Percentiles rank a stretch among this genome's conserved stretches.
These are phyloP conservation scores for Dendrobium nobile DNA, from an alignment of 106 monocot species.

Conservation along the genomic window DNA sequence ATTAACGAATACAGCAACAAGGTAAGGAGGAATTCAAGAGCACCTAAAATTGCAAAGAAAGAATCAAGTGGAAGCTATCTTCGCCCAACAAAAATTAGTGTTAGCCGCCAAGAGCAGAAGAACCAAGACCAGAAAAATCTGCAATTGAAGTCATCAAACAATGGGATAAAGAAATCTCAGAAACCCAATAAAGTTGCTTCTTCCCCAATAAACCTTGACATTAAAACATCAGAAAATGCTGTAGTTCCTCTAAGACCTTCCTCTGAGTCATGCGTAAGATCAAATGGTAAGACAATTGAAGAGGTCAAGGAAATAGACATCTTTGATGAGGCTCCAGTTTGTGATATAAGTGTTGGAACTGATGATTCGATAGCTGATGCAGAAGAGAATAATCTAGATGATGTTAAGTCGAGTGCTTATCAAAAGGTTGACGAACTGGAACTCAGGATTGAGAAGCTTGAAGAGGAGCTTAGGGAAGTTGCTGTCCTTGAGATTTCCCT, in stretches of 20 bases:
- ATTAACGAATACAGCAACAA: conserved; percentile 37
- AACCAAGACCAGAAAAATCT: conserved; percentile 8
- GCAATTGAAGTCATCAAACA: no score
- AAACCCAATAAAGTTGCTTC: conserved; percentile 34
- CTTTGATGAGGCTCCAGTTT: conserved; percentile 36
- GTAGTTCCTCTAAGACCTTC: conserved; percentile 18
- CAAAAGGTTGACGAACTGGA: conserved; percentile 71
- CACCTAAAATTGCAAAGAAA: conserved; percentile 48
- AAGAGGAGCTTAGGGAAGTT: conserved; percentile 86
- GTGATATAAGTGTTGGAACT: conserved; percentile 51
- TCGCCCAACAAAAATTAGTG: conserved; percentile 33
- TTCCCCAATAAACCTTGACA: conserved; percentile 25
- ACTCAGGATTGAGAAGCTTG: conserved; percentile 69
- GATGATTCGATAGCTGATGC: conserved; percentile 64
- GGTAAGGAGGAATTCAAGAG: conserved; percentile 47
- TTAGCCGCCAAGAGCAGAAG: conserved; percentile 34
- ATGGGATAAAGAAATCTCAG: conserved; percentile 40
- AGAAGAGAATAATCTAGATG: conserved; percentile 55
- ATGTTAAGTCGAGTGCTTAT: conserved; percentile 22
- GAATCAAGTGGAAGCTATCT: conserved; percentile 33
- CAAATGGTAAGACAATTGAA: conserved; percentile 49
- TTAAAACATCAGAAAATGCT: conserved; percentile 23
- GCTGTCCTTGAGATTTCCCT: conserved; percentile 97
- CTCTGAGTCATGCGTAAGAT: conserved; percentile 68
- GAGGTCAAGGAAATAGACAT: conserved; percentile 62